Base-by-base conservation (phyloP, 306 rosid genomes). In the Phaseolus lunatus region DNA sequence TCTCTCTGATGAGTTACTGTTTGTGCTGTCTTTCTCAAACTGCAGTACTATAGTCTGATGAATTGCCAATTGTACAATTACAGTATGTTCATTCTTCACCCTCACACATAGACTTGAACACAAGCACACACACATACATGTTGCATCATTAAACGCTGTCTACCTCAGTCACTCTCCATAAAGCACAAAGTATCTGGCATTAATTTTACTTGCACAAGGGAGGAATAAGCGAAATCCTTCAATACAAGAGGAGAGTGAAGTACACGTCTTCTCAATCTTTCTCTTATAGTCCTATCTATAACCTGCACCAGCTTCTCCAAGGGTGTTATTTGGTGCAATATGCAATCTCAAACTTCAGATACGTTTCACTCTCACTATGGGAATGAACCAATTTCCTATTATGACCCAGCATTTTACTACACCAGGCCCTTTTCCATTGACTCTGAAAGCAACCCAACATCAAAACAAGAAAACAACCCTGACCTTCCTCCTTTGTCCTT, bases 21-120 rank as follows among this genome's bases (percentile, higher is more conserved):
- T 29, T 68, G 26, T 44, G 43, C 58, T 68, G 56, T 68, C 73
- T 68, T 68, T 45, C 73, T 68, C 53, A 66, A 39, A 11, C 33
- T 66, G 20, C 7, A 23, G 72, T 44, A 66, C 71, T 35, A n/a
- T 31, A 5, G 9, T 18, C 16, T 65, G 9, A 9, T 18, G 5
- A 65, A 37, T 65, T 18, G 9, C 50, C 70, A 37, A 9, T 37
- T 35, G 49, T 64, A 64, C 70, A 37, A 64, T 37, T 37, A 19
- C 70, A 64, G 2, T 65, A 11, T 41, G 5, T 43, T 61, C 67
- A 39, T 20, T 9, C 3, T 31, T 37, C 23, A 4, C 67, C 16
- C 47, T 16, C 45, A 0, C 65, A 23, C n/a, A n/a, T n/a, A n/a
- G n/a, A 24, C 39, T 22, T 56, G 5, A 56, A 56, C 63, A 22